These are phyloP conservation scores for Candida frijolesensis DNA, from an alignment of 1,139 yeast species.

Conservation along the genomic window DNA sequence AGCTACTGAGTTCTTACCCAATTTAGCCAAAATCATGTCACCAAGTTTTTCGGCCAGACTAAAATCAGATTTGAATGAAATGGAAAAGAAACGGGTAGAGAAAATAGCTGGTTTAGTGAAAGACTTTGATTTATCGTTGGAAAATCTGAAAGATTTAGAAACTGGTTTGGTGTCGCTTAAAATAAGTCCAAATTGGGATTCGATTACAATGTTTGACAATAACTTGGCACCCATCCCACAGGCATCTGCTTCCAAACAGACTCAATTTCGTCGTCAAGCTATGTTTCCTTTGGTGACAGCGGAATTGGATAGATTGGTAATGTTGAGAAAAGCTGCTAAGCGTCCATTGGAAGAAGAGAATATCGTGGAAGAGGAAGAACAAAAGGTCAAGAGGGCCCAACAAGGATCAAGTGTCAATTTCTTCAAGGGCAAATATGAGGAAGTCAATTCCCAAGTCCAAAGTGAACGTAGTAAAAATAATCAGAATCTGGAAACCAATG, in stretches of 20 bases:
- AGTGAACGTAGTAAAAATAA: slow-evolving; percentile 6
- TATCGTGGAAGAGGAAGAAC: slow-evolving; percentile 24
- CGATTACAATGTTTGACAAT: slow-evolving; percentile 30
- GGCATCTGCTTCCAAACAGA: slow-evolving; percentile 21
- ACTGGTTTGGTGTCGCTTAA: slow-evolving; percentile 33
- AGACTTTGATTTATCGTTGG: slow-evolving; percentile 32
- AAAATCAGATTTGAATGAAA: slow-evolving; percentile 25
- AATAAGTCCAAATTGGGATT: slow-evolving; percentile 40
- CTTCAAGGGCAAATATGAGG: slow-evolving; percentile 43
- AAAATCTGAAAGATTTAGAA: slow-evolving; percentile 36
- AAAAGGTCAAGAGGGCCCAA: slow-evolving; percentile 28
- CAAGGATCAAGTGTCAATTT: slow-evolving; percentile 36
- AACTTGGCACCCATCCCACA: slow-evolving; percentile 21
- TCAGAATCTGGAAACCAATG: slow-evolving; percentile 8
- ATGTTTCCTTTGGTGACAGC: slow-evolving; percentile 41
- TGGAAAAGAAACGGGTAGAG: slow-evolving; percentile 30
- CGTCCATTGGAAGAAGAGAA: slow-evolving; percentile 27
- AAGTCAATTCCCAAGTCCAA: slow-evolving; percentile 22
- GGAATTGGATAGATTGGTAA: slow-evolving; percentile 41
- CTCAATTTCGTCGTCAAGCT: slow-evolving; percentile 34
- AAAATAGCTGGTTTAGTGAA: slow-evolving; percentile 31
- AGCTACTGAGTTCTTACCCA: slow-evolving; percentile 44
- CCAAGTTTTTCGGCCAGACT: slow-evolving; percentile 40
- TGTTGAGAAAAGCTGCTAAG: slow-evolving; percentile 28
- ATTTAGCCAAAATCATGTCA: slow-evolving; percentile 45